These are phyloP conservation scores for Fusarium temperatum DNA, from an alignment of 2,329 filamentous ascomycete species.

Conservation along the genomic window DNA sequence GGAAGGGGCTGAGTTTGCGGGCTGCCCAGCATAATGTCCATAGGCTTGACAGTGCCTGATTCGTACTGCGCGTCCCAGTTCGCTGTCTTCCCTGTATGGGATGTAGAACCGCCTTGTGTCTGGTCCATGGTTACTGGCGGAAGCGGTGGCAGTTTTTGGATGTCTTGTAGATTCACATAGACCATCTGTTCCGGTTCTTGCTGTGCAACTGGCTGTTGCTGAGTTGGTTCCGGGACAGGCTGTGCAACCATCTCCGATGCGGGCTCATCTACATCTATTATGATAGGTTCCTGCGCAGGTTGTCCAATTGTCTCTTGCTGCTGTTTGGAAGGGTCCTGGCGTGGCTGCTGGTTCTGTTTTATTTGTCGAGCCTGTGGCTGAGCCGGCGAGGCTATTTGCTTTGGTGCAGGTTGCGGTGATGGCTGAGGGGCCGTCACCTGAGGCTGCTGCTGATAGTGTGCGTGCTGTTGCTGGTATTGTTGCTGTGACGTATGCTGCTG, in stretches of 20 bases:
- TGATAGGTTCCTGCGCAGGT: constrained; percentile 18
- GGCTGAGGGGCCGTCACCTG: constrained; percentile 6
- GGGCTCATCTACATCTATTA: constrained; percentile 15
- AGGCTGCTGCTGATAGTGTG: constrained; percentile 24
- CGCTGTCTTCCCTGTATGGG: constrained; percentile 22
- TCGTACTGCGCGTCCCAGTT: constrained; percentile 28
- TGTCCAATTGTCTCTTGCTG: constrained; percentile 29
- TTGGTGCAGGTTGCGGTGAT: constrained; percentile 22
- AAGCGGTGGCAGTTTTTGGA: constrained; percentile 46
- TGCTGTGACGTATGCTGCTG: constrained; percentile 31
- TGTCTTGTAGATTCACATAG: constrained; percentile 52
- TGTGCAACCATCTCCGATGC: constrained; percentile 13
- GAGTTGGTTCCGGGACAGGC: constrained; percentile 17
- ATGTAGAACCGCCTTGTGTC: constrained; percentile 25
- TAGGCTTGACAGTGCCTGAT: constrained; percentile 36
- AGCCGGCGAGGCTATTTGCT: constrained; percentile 11
- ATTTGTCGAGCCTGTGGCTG: constrained; percentile 28
- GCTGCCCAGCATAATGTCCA: constrained; percentile 40
- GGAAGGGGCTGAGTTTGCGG: constrained; percentile 20
- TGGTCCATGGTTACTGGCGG: constrained; percentile 40
- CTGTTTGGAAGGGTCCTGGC: constrained; percentile 12
- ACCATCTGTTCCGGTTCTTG: constrained; percentile 41
- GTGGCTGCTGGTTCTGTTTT: constrained; percentile 24
- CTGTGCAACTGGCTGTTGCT: constrained; percentile 33
- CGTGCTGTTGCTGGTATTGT: constrained; percentile 19